Conservation (phyloP, 352 stramenopile species). For the Pythium aristosporum region DNA sequence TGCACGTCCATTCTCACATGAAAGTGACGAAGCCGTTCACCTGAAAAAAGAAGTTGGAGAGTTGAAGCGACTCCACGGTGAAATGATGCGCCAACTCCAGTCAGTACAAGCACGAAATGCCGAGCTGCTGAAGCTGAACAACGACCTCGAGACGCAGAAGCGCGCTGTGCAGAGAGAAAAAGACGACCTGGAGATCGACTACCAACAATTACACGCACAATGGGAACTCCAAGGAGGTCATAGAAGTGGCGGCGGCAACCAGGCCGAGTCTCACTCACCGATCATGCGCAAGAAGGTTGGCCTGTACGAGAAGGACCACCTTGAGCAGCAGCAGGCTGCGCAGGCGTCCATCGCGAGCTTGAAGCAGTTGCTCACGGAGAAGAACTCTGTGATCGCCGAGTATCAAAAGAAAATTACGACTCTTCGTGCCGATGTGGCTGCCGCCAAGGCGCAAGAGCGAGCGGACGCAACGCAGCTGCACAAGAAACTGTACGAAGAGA, state of each 20-base stretch:
- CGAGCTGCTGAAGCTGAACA: conserved; percentile 46
- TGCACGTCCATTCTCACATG: conserved; percentile 31
- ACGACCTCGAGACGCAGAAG: conserved; percentile 42
- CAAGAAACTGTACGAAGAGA: conserved; percentile 76
- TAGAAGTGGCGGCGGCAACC: conserved; percentile 18
- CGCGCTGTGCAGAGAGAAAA: conserved; percentile 42
- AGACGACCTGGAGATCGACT: conserved; percentile 60
- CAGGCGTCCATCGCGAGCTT: conserved; percentile 79
- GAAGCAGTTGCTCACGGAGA: conserved; percentile 78
- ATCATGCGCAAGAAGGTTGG: conserved; percentile 68
- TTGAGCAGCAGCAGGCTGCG: conserved; percentile 66
- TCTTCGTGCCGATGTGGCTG: conserved; percentile 46
- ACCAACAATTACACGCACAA: conserved; percentile 49
- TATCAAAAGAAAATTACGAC: conserved; percentile 57
- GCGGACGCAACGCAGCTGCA: conserved; percentile 54
- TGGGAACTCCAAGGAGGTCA: conserved; percentile 24
- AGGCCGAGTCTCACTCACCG: conserved; percentile 17
- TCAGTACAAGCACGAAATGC: conserved; percentile 38
- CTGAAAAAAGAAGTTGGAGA: conserved; percentile 19
- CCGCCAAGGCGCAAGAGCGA: conserved; percentile 53
- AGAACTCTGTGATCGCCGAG: conserved; percentile 63
- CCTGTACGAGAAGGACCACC: conserved; percentile 77
- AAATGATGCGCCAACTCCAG: conserved; percentile 54
- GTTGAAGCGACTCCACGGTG: conserved; percentile 26
- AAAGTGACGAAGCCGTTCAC: conserved; percentile 23